Percentiles rank a stretch among this genome's conserved stretches.
Evolutionary conservation across 805 yeast species (phyloP).

Genomic region (Zygoascus ofunaensis): DNA sequence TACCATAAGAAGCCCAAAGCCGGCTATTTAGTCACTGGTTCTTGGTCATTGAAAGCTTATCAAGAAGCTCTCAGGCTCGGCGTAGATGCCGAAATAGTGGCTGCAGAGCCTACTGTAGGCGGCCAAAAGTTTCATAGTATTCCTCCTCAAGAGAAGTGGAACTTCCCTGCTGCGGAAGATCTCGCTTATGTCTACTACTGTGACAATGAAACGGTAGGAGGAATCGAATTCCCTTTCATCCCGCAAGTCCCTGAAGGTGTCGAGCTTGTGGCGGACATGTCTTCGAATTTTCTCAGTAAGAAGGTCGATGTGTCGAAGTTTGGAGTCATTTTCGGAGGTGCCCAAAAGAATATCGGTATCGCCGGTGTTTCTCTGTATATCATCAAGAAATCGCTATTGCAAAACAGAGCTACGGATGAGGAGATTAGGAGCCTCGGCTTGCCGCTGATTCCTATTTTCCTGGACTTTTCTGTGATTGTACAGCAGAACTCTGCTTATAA

Average conservation of each 20-base stretch:
- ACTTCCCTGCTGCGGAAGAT: slow-evolving; percentile 42
- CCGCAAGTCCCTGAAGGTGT: slow-evolving; percentile 53
- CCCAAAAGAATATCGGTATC: slow-evolving; percentile 94
- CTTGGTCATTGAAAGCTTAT: slow-evolving; percentile 83
- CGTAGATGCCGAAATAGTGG: slow-evolving; percentile 56
- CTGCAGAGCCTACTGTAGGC: slow-evolving; percentile 29
- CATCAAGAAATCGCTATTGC: slow-evolving; percentile 70
- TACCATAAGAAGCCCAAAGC: slow-evolving; percentile 70
- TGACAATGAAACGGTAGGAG: slow-evolving; percentile 96
- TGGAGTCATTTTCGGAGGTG: slow-evolving; percentile 94
- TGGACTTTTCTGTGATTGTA: slow-evolving; percentile 78
- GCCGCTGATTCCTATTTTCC: slow-evolving; percentile 84
- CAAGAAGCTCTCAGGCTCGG: slow-evolving; percentile 87
- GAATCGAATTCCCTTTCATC: slow-evolving; percentile 68
- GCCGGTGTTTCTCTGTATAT: slow-evolving; percentile 93
- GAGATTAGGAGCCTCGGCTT: slow-evolving; percentile 49
- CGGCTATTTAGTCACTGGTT: slow-evolving; percentile 84
- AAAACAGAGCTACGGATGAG: slow-evolving; percentile 49
- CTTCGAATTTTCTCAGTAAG: slow-evolving; percentile 83
- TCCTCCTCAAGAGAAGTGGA: slow-evolving; percentile 63
- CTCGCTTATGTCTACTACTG: slow-evolving; percentile 84
- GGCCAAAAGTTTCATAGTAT: slow-evolving; percentile 56
- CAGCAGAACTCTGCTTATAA: slow-evolving; percentile 89
- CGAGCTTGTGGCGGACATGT: slow-evolving; percentile 88
- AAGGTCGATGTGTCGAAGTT: slow-evolving; percentile 71